Conservation (phyloP, 108 stramenopile species). For the Cyclotella choctawhatcheeana region DNA sequence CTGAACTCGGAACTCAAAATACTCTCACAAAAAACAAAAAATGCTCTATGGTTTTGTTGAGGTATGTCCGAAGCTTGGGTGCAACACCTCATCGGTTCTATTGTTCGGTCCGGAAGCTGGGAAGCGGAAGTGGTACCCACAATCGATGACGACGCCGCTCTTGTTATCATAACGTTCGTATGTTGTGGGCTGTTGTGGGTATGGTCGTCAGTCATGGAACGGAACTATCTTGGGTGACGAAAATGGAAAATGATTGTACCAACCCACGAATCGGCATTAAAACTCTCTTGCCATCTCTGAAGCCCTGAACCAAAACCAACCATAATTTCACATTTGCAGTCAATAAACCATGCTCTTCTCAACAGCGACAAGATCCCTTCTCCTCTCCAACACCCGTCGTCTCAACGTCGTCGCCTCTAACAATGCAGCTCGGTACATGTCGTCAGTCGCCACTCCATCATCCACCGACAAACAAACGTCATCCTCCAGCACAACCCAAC, state of each 20-base stretch:
- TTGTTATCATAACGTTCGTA: neutral
- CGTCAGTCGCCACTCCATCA: neutral
- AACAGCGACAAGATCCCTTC: neutral
- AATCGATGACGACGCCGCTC: constrained; percentile 1
- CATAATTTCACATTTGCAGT: neutral
- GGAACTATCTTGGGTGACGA: neutral
- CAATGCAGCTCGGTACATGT: neutral
- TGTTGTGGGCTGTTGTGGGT: neutral
- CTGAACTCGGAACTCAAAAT: neutral
- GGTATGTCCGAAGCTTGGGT: neutral
- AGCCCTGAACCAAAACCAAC: no score
- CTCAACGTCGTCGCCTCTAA: neutral
- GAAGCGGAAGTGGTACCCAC: neutral
- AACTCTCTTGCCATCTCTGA: neutral
- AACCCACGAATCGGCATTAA: no score
- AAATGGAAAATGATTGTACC: no score
- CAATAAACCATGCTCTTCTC: neutral
- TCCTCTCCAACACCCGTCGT: neutral
- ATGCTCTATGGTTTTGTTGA: neutral
- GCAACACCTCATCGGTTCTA: neutral
- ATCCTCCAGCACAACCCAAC: neutral
- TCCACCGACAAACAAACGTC: neutral
- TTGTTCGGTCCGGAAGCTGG: neutral
- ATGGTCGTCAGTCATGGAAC: neutral
- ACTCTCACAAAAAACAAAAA: neutral